These are phyloP conservation scores for Boletus pseudo-olivaceus DNA, from an alignment of 768 basidiomycete species.

Conservation along the genomic window DNA sequence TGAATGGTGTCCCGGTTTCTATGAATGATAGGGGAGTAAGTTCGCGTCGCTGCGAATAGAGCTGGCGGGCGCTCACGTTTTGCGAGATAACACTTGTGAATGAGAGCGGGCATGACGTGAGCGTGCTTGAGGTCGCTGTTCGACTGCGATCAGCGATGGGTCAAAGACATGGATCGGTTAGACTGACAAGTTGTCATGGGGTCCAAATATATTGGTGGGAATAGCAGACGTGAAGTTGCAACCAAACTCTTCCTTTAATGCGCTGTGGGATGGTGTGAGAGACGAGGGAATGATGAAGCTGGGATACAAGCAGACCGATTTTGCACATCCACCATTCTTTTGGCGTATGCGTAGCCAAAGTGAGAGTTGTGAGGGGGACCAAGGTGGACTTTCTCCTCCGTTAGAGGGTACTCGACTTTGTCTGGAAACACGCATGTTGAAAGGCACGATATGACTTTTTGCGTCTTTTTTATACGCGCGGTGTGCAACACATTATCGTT, in stretches of 20 bases:
- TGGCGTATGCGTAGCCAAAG: slow-evolving; percentile 96
- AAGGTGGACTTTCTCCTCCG: slow-evolving; percentile 87
- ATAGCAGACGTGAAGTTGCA: slow-evolving; percentile 95
- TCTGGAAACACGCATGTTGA: slow-evolving; percentile 98
- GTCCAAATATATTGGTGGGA: slow-evolving; percentile 96
- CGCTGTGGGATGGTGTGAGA: slow-evolving; percentile 43
- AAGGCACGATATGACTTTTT: slow-evolving; percentile 90
- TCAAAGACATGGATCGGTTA: neutral
- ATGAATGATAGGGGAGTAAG: slow-evolving; percentile 38
- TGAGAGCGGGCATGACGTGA: slow-evolving; percentile 92
- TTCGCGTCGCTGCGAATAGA: neutral
- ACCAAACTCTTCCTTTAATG: slow-evolving; percentile 94
- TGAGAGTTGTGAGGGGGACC: slow-evolving; percentile 93
- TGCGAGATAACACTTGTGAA: slow-evolving; percentile 90
- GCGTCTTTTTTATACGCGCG: slow-evolving; percentile 57
- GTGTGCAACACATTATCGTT: slow-evolving; percentile 90
- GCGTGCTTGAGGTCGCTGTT: slow-evolving; percentile 80
- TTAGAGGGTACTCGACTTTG: slow-evolving; percentile 88
- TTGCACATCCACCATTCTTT: slow-evolving; percentile 92
- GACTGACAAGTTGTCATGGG: slow-evolving; percentile 84
- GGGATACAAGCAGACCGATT: slow-evolving; percentile 64
- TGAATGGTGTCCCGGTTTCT: slow-evolving; percentile 78
- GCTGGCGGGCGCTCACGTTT: slow-evolving; percentile 53
- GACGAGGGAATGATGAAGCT: no score
- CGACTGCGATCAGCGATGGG: slow-evolving; percentile 4